Evolutionary conservation across 2,329 filamentous ascomycete species (phyloP), one percentile per base, ranked within the genome.

Genomic region (Xylaria sp.): DNA sequence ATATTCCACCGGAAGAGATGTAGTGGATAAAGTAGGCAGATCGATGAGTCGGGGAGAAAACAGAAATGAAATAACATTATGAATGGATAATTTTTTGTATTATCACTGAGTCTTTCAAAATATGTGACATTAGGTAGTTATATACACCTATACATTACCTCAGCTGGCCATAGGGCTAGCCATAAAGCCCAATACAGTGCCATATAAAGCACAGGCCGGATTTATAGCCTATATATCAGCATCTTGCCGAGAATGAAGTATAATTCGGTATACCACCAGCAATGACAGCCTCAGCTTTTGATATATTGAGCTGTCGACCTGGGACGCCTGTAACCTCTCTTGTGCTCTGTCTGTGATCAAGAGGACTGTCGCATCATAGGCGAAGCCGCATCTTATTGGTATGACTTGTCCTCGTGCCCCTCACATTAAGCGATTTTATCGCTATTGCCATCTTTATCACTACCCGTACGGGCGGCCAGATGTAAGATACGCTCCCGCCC

Each of bases 401-500:
- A 25, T 54, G n/a, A 6, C n/a, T 39, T 9, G 8, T 39, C 9
- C n/a, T 37, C 9, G 18, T 32, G 37, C 18, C 34, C 3, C n/a
- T 37, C 32, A 56, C 10, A 39, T 20, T 32, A 32, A 32, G 58
- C 50, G 8, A 15, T 23, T 23, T 62, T 23, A 32, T 8, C 28
- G 32, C 55, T 50, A 4, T 34, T 32, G 20, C 58, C 60, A 32
- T 56, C 58, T 4, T 39, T 34, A 15, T 69, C 48, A 18, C 50
- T 54, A 13, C 63, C 44, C 12, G 34, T 15, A 20, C 73, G 7
- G 6, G 23, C 13, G 71, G 39, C 7, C 8, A 51, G 48, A 23
- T 44, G 57, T 15, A 71, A 32, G 3, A 71, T 18, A 3, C 46
- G 59, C 39, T 77, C 72, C 52, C 87, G 82, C 2, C 85, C 87